Base-by-base conservation (phyloP, 176 grass and related monocot species). In the Chloris gayana region DNA sequence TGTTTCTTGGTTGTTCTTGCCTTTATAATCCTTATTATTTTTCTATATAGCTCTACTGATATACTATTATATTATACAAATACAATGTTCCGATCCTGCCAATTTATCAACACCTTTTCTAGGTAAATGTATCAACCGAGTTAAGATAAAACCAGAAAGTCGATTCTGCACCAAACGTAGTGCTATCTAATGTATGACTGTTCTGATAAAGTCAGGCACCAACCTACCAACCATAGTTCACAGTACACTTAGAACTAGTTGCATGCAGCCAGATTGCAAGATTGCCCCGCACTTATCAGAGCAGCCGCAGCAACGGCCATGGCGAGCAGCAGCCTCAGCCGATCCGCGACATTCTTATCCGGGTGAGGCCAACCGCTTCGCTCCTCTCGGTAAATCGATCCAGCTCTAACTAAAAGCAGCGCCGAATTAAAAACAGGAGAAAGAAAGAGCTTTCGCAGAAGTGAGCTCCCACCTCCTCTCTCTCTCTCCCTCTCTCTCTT, bases 271-370 rank as follows among this genome's bases (percentile, higher is more conserved):
- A 32, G 61, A 15, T 19, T 33, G 30, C 14, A 56, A 6, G 22
- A 57, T 11, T 9, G 9, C n/a, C n/a, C 56, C n/a, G 56, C 9
- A 24, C 2, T 59, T 25, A 32, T 17, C 38, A 9, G 14, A 57
- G 22, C 39, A 30, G 34, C 76, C 76, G 45, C 87, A 85, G 15
- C 67, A 24, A 27, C 6, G 71, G 72, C 33, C 82, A 89, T 38
- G 57, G 70, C 76, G 78, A 70, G 46, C 49, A 39, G 34, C 50
- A 2, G 67, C 79, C 88, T 86, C 88, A 86, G 59, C 88, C 67
- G 88, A 89, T 86, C 88, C 83, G 67, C 49, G 50, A 78, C 88
- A 89, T 56, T 86, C 83, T 39, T 47, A 37, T 59, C 65, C 72
- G 72, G 65, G 82, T 31, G 87, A 81, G 82, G 69, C 82, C 83